Evolutionary conservation across 345 rosid genomes (phyloP).

Genomic region (Aurinia saxatilis): DNA sequence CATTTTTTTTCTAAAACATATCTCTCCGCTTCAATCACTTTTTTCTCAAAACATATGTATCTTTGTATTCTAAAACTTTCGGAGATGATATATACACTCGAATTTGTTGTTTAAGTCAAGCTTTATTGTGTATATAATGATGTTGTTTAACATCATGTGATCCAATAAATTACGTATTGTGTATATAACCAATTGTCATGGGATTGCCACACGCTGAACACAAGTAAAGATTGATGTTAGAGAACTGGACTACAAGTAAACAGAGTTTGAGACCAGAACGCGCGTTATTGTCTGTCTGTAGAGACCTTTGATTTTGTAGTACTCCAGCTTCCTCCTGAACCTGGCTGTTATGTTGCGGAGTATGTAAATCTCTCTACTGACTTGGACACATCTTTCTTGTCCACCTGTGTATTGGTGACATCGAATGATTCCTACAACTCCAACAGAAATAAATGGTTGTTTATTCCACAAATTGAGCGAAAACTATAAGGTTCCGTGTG

Average conservation of each 20-base stretch:
- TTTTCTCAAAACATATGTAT: too few relatives aligned
- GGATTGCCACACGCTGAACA: too few relatives aligned
- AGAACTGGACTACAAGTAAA: not conserved
- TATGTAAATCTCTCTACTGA: constrained; percentile 54
- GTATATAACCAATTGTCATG: too few relatives aligned
- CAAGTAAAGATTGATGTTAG: not conserved
- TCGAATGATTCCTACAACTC: constrained; percentile 31
- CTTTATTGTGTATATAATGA: too few relatives aligned
- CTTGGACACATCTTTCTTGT: constrained; percentile 32
- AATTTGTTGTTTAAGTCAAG: too few relatives aligned
- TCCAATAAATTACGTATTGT: too few relatives aligned
- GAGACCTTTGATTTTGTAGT: constrained; percentile 68
- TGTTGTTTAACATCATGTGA: too few relatives aligned
- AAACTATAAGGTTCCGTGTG: not conserved
- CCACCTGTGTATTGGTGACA: constrained; percentile 11
- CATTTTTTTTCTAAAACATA: too few relatives aligned
- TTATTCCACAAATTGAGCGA: too few relatives aligned
- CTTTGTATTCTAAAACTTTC: too few relatives aligned
- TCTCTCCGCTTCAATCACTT: too few relatives aligned
- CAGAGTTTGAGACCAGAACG: constrained; percentile 6
- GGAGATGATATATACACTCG: too few relatives aligned
- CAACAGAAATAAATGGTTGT: not conserved
- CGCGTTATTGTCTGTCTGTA: not conserved
- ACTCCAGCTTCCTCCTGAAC: constrained; percentile 72
- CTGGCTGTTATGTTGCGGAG: constrained; percentile 34